Evolutionary conservation across 2,329 filamentous ascomycete genomes (phyloP).

Genomic region (Geosmithia flava): DNA sequence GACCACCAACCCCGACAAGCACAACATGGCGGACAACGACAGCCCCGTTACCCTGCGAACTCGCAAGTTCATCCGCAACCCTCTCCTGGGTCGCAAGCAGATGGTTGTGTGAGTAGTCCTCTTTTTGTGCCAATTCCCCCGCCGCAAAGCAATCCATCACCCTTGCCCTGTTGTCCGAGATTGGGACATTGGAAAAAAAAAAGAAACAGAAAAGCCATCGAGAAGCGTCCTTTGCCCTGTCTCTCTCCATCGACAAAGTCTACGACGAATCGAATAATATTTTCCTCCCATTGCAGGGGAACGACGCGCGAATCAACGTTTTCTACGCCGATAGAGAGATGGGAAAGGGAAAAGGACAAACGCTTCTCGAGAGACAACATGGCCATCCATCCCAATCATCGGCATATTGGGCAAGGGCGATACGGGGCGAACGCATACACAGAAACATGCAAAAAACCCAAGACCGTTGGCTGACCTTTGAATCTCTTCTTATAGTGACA

Average conservation of each 20-base stretch:
- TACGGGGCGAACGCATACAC: too few relatives aligned
- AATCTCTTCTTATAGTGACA: constrained; percentile 55
- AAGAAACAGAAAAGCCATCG: too few relatives aligned
- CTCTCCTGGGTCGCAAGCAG: constrained; percentile 96
- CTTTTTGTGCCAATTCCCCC: constrained; percentile 4
- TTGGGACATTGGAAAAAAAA: neutral
- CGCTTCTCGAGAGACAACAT: too few relatives aligned
- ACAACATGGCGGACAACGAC: constrained; percentile 72
- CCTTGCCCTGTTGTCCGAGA: neutral
- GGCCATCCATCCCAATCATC: too few relatives aligned
- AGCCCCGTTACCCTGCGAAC: constrained; percentile 77
- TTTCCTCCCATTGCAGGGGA: too few relatives aligned
- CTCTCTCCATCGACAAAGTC: too few relatives aligned
- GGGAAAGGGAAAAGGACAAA: too few relatives aligned
- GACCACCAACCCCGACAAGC: constrained; percentile 34
- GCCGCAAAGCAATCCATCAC: neutral
- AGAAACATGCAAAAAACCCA: neutral
- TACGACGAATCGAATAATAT: too few relatives aligned
- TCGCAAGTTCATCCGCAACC: constrained; percentile 99
- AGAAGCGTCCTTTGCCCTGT: too few relatives aligned
- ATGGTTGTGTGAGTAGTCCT: constrained; percentile 86
- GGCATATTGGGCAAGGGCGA: too few relatives aligned
- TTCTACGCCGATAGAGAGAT: too few relatives aligned
- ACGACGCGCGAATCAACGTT: too few relatives aligned
- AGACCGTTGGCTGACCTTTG: constrained; percentile 4